Conservation (phyloP, 805 yeast species). For the Yarrowia yakushimensis region DNA sequence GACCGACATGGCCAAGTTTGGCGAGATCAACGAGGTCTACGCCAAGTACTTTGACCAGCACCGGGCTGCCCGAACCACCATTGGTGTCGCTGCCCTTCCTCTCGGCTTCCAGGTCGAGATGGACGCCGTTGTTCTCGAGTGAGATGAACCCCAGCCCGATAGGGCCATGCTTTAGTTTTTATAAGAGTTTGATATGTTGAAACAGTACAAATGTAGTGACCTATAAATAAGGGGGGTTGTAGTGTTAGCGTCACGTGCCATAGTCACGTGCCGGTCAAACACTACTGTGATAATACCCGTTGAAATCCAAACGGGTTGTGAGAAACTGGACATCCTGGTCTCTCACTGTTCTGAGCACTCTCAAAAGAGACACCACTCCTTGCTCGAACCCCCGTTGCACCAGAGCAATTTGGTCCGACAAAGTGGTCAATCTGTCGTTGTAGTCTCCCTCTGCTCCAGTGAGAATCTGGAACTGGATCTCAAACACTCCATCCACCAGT, state of each 20-base stretch:
- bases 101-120: slow-evolving; percentile 82
- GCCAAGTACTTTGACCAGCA: slow-evolving; percentile 42
- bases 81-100: slow-evolving; percentile 89
- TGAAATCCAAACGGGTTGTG: slow-evolving; percentile 39
- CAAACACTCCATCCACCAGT: slow-evolving; percentile 31
- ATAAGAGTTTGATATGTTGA: too few relatives aligned
- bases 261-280: neutral
- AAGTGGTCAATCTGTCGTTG: slow-evolving; percentile 27
- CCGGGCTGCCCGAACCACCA: slow-evolving; percentile 93
- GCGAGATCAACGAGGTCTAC: slow-evolving; percentile 81
- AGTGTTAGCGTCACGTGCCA: too few relatives aligned
- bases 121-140: slow-evolving; percentile 84
- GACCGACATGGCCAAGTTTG: slow-evolving; percentile 85
- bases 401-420: slow-evolving; percentile 27
- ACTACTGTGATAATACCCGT: slow-evolving; percentile 34
- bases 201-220: too few relatives aligned
- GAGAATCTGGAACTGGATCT: slow-evolving; percentile 28
- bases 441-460: slow-evolving; percentile 23
- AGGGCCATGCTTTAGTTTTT: slow-evolving; percentile 27
- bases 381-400: slow-evolving; percentile 30
- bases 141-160: neutral
- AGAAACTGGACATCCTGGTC: slow-evolving; percentile 39
- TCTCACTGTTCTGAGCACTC: slow-evolving; percentile 32
- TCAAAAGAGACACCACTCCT: slow-evolving; percentile 33
- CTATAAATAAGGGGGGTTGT: too few relatives aligned